Conservation (phyloP, 2,329 filamentous ascomycete genomes). For the Arthrobotrys sinensis region DNA sequence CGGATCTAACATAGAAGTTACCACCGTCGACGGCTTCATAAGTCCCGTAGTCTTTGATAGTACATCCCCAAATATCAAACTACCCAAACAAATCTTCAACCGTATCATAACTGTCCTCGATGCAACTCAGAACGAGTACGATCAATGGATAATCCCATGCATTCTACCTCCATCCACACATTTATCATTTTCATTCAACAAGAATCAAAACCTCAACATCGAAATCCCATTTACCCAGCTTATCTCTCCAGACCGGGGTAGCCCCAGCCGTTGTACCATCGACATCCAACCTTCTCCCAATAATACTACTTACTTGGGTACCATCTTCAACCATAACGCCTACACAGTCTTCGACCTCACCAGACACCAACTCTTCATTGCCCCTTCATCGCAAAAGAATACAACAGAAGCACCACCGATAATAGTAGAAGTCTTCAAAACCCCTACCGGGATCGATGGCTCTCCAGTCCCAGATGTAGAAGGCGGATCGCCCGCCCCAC, state of each 20-base stretch:
- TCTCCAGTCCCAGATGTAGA: constrained; percentile 9
- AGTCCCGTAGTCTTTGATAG: background rate
- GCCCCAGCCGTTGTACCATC: background rate
- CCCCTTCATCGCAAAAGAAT: background rate
- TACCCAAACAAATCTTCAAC: background rate
- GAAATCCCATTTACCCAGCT: constrained; percentile 9
- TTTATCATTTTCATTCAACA: constrained; percentile 7
- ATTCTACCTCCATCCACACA: background rate
- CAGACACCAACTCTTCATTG: constrained; percentile 16
- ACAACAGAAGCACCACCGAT: constrained; percentile 10
- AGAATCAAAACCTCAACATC: constrained; percentile 2
- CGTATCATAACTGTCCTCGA: background rate
- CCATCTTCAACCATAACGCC: background rate
- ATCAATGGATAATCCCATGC: background rate
- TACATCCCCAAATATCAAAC: background rate
- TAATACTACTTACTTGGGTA: constrained; percentile 7
- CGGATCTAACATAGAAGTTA: background rate
- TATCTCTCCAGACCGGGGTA: background rate
- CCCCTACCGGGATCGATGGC: background rate
- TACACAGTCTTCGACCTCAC: constrained; percentile 9
- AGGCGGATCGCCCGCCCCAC: constrained; percentile 5
- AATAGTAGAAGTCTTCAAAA: background rate
- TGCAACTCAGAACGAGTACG: background rate
- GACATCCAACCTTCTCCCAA: background rate
- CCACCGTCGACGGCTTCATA: background rate